phyloP scores from a whole-genome alignment of 1,284 basidiomycete species.

The Testicularia cyperi region DNA sequence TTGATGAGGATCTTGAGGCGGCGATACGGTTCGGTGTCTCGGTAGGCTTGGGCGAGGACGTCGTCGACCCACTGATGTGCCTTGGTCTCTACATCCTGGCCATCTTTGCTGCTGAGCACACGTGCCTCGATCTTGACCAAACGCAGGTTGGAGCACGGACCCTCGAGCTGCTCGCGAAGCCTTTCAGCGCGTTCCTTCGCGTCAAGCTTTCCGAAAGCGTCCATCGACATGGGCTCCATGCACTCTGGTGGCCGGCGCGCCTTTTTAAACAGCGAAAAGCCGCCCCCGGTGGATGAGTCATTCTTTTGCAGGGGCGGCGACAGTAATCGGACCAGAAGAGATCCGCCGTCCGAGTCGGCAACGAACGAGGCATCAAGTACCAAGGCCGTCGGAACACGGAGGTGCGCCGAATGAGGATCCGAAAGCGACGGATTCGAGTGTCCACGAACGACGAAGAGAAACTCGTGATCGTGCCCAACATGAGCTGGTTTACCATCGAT shows the following conservation, averaged over 20 bases:
- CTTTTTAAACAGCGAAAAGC: constrained; percentile 34
- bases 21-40: constrained; percentile 27
- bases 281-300: constrained; percentile 1
- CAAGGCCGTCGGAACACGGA: constrained; percentile 38
- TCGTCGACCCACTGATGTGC: constrained; percentile 27
- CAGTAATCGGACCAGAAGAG: constrained; percentile 45
- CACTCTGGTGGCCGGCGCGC: constrained; percentile 9
- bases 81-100: constrained; percentile 11
- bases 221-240: constrained; percentile 17
- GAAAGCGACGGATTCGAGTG: constrained; percentile 5
- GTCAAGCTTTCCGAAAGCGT: constrained; percentile 8
- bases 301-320: constrained; percentile 29
- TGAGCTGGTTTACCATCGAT: constrained; percentile 48
- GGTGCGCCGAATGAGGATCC: constrained; percentile 17
- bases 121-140: constrained; percentile 50
- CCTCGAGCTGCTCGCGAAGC: constrained; percentile 36
- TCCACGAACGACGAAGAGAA: constrained; percentile 40
- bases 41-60: constrained; percentile 36
- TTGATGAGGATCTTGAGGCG: constrained; percentile 72
- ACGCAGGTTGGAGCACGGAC: constrained; percentile 44
- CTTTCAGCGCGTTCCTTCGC: constrained; percentile 9
- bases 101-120: constrained; percentile 6
- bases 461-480: constrained; percentile 40
- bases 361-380: constrained; percentile 50
- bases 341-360: constrained; percentile 51